phyloP scores from a whole-genome alignment of 108 stramenopile genomes.

The Tribonema minus region DNA sequence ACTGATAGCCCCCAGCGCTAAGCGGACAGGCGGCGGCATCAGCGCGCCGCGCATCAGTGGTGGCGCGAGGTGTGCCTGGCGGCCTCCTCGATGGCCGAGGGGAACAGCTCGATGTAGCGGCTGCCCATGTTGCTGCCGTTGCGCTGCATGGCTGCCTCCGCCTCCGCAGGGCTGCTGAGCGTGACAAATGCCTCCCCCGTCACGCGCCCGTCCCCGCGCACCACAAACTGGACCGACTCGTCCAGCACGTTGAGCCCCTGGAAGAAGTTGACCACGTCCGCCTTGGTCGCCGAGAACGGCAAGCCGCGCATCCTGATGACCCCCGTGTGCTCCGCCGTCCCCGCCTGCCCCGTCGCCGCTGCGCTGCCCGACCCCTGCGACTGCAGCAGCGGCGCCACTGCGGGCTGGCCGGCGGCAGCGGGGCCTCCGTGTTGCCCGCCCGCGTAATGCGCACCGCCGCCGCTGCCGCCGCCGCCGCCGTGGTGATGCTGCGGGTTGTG shows the following conservation, averaged over 20 bases:
- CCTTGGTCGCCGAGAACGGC: constrained; percentile 78
- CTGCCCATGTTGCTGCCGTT: constrained; percentile 65
- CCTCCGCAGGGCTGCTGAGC: constrained; percentile 71
- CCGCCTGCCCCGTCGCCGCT: neutral
- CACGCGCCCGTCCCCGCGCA: constrained; percentile 81
- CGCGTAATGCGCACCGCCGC: too few species aligned
- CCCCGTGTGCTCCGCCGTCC: constrained; percentile 71
- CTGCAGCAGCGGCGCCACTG: neutral
- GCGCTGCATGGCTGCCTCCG: constrained; percentile 69
- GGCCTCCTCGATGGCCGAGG: constrained; percentile 86
- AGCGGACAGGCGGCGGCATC: too few species aligned
- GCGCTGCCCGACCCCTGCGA: neutral
- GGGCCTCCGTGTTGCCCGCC: too few species aligned
- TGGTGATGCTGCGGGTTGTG: neutral
- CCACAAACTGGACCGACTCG: constrained; percentile 76
- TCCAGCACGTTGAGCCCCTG: constrained; percentile 65
- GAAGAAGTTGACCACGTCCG: constrained; percentile 83
- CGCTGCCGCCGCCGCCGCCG: neutral
- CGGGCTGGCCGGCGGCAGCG: neutral
- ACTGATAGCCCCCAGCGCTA: too few species aligned
- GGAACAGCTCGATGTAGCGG: constrained; percentile 90
- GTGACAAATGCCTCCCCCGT: constrained; percentile 88
- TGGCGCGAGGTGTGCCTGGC: constrained; percentile 50
- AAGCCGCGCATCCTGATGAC: constrained; percentile 83
- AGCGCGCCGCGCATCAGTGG: too few species aligned